Evolutionary conservation across 345 rosid genomes (phyloP), one percentile per base, ranked within the genome.

Genomic region (Populus pruinosa): DNA sequence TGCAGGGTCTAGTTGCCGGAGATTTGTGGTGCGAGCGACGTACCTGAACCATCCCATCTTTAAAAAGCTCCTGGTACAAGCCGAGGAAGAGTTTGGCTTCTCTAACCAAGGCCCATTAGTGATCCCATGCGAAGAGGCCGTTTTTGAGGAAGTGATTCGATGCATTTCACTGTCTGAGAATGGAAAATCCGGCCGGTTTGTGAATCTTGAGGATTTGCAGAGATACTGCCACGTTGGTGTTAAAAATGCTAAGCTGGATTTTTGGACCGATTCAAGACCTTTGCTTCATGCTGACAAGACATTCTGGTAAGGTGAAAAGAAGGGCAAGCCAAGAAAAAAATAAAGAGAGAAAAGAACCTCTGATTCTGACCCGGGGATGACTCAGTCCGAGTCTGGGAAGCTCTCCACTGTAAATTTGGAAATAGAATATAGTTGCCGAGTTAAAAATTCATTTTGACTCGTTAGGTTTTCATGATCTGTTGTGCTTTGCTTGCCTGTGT

Each of bases 41-140:
- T 86, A 92, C 85, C 88, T 96, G 85, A 96, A 96, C 88, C 99
- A 96, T 77, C 99, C 99, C 8, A 65, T 91, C 29, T 84, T 96
- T 76, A 85, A 84, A 72, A 89, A 88, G 66, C 91, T 96, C 8
- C 87, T 96, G 0, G 74, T 79, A 39, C 89, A 89, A 76, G 93
- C 98, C 1, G 99, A 92, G 82, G 97, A 93, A 79, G 95, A 93
- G 94, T 92, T 77, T 84, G 99, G 98, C 12, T 92, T 92, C 87
- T 59, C 49, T 39, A 88, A 88, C 88, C 89, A 88, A 25, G 99
- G 99, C 8, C 99, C 97, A 6, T 75, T 96, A 72, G 81, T 90
- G 68, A 89, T 96, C 69, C 99, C 99, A 13, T 96, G 99, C 72
- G 99, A 93, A 56, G 98, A 93, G 79, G 82, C 88, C 33, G 83